phyloP scores from a whole-genome alignment of 805 yeast species.

The Candida andamanensis region DNA sequence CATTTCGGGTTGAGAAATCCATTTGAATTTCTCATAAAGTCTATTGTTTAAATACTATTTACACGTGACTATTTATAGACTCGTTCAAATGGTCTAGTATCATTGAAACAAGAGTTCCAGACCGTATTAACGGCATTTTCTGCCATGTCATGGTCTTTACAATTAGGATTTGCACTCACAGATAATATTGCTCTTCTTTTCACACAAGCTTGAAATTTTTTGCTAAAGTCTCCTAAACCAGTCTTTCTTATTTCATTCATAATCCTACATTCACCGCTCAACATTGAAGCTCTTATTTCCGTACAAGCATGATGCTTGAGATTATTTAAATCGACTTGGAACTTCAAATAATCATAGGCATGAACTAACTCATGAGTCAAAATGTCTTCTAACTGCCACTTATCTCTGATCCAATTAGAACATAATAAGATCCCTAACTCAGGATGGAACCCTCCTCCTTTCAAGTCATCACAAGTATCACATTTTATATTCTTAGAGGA shows the following conservation, averaged over 20 bases:
- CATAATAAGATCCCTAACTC: slow-evolving; percentile 82
- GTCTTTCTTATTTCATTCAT: slow-evolving; percentile 71
- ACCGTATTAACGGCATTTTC: slow-evolving; percentile 76
- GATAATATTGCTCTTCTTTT: slow-evolving; percentile 82
- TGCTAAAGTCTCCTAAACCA: slow-evolving; percentile 49
- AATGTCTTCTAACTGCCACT: slow-evolving; percentile 85
- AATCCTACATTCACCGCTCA: slow-evolving; percentile 93
- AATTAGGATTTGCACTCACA: slow-evolving; percentile 81
- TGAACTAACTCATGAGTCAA: slow-evolving; percentile 90
- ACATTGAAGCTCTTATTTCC: slow-evolving; percentile 87
- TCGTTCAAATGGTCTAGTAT: slow-evolving; percentile 92
- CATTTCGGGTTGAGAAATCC: slow-evolving; percentile 4
- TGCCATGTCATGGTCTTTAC: slow-evolving; percentile 70
- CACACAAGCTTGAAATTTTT: slow-evolving; percentile 89
- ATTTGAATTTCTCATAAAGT: not conserved
- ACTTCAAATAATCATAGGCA: slow-evolving; percentile 85
- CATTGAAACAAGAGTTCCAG: slow-evolving; percentile 89
- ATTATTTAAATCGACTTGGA: slow-evolving; percentile 80
- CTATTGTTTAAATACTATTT: not conserved
- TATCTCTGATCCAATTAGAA: slow-evolving; percentile 69
- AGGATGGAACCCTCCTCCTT: slow-evolving; percentile 91
- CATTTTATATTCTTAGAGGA: slow-evolving; percentile 58
- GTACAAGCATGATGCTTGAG: slow-evolving; percentile 94
- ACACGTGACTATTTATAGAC: slow-evolving; percentile 65
- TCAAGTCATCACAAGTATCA: slow-evolving; percentile 75